Percentiles rank a stretch among this genome's conserved stretches.
These are phyloP conservation scores for Vickermania ingenoplastis DNA, from an alignment of 208 protist genomes.

Conservation along the genomic window DNA sequence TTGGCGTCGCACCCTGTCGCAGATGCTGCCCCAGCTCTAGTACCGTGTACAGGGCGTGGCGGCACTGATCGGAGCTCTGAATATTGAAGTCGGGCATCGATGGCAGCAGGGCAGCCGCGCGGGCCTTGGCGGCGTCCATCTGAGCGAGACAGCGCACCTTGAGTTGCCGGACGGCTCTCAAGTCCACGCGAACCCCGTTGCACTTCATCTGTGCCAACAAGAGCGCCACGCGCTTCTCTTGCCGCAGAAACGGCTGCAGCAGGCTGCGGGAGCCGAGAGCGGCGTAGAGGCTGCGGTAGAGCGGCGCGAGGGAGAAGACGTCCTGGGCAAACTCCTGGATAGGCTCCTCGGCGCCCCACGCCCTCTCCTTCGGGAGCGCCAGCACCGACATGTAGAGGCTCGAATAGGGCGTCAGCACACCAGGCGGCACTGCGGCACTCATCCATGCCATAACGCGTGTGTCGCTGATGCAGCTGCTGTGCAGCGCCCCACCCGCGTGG, in stretches of 20 bases:
- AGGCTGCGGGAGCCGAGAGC: conserved; percentile 63
- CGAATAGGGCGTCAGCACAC: conserved; percentile 3
- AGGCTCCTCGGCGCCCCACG: background rate
- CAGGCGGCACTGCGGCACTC: conserved; percentile 7
- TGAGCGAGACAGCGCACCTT: conserved; percentile 27
- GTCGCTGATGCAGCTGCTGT: conserved; percentile 69
- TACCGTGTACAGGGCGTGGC: conserved; percentile 73
- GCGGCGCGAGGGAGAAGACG: conserved; percentile 60
- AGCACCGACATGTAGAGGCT: background rate
- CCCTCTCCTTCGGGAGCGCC: background rate
- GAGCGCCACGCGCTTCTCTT: conserved; percentile 75
- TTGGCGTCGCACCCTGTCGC: background rate
- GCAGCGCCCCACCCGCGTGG: conserved; percentile 24
- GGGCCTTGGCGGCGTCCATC: conserved; percentile 30
- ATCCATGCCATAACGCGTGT: conserved; percentile 84
- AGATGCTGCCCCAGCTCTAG: conserved; percentile 65
- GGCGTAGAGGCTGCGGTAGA: conserved; percentile 75
- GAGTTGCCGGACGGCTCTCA: conserved; percentile 52
- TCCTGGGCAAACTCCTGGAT: conserved; percentile 42
- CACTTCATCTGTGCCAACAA: conserved; percentile 67
- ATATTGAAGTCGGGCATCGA: conserved; percentile 71
- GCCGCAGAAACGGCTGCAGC: conserved; percentile 74
- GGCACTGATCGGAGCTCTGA: conserved; percentile 77
- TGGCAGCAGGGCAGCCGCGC: conserved; percentile 33
- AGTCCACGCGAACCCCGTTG: conserved; percentile 54